Base-by-base conservation (phyloP, 768 basidiomycete genomes). In the Kondoa subrosea region DNA sequence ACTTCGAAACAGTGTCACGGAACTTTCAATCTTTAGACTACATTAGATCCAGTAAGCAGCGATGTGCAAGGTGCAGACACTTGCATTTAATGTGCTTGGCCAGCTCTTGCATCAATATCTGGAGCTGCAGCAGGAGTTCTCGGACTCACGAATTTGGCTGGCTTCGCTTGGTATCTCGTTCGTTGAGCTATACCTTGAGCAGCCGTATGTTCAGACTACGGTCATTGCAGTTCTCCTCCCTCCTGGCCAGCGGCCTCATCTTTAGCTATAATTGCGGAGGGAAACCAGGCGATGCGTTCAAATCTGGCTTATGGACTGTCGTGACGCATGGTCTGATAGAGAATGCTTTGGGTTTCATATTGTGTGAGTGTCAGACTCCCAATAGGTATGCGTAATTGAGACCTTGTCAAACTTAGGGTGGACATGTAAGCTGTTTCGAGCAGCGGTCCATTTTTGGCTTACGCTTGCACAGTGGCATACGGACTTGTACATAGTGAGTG, bases 161-260 rank as follows among this genome's bases (percentile, higher is more conserved):
- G 64, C 15, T 15, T 65, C 40, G 32, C 21, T 16, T 65, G 32
- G 34, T 65, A 65, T 32, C 31, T 65, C 15, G 64, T 63, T 21
- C 3, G 29, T 59, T 32, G 15, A 27, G 3, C 3, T 17, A 32
- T 12, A 16, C 30, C 16, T 27, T 32, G 17, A 31, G 17, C 61
- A 63, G n/a, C n/a, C n/a, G n/a, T n/a, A n/a, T n/a, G n/a, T n/a
- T n/a, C n/a, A n/a, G n/a, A n/a, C n/a, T n/a, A n/a, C n/a, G n/a
- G n/a, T n/a, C n/a, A n/a, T n/a, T n/a, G n/a, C 61, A 63, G 61
- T 17, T 65, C 64, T 65, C 64, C 15, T 65, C 64, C 3, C n/a
- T 40, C 21, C 64, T 65, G n/a, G 32, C 34, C 34, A 40, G 34
- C 64, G n/a, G 27, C 34, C 34, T 65, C 25, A 26, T 65, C 25